Percentiles rank a stretch among this genome's conserved stretches.
phyloP scores from a whole-genome alignment of 148 eudicot genomes.

The Salicornia ramosissima region DNA sequence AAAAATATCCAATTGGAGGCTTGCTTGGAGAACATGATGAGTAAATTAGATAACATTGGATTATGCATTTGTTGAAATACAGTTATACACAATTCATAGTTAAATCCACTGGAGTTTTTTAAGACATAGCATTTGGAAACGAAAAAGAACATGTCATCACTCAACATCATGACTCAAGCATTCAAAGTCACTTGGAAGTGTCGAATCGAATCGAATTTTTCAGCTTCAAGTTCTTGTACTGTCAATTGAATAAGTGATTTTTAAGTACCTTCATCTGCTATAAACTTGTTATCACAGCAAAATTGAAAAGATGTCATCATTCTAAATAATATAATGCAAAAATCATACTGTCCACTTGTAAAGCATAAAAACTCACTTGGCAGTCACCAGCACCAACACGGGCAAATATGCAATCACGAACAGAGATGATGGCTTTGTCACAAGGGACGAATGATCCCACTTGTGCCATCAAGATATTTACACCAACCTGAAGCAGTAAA shows the following conservation, averaged over 20 bases:
- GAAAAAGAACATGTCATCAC: too few species aligned
- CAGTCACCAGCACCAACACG: slow-evolving; percentile 99
- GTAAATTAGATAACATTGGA: background rate
- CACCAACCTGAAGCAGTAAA: slow-evolving; percentile 69
- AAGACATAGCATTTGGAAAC: too few species aligned
- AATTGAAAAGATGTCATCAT: too few species aligned
- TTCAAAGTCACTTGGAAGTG: background rate
- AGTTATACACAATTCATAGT: too few species aligned
- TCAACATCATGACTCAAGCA: background rate
- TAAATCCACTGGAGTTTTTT: too few species aligned
- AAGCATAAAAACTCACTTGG: slow-evolving; percentile 55
- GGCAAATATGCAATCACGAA: slow-evolving; percentile 98
- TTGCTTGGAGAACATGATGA: background rate
- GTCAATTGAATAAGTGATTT: background rate
- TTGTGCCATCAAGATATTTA: slow-evolving; percentile 94
- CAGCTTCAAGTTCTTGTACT: background rate
- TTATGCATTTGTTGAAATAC: background rate
- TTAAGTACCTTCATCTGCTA: background rate
- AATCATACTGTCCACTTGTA: background rate
- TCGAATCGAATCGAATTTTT: background rate
- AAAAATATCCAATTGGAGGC: background rate
- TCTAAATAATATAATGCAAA: background rate
- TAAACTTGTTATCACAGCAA: background rate
- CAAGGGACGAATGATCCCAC: slow-evolving; percentile 95
- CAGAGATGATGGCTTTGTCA: slow-evolving; percentile 79